These are phyloP conservation scores for Malassezia sp. DNA, from an alignment of 1,284 basidiomycete species.

Conservation along the genomic window DNA sequence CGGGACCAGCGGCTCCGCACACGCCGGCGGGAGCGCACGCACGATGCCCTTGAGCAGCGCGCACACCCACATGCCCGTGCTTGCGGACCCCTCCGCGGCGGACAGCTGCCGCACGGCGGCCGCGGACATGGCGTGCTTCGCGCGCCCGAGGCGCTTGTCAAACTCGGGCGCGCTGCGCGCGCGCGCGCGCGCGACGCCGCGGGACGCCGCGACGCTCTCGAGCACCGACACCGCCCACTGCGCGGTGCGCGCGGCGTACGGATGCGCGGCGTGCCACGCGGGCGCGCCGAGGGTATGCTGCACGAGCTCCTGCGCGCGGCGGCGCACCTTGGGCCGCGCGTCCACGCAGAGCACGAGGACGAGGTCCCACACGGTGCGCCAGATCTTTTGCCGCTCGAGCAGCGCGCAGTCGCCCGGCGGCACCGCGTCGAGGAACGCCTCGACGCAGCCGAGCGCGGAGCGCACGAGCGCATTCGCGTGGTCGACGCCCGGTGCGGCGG, in stretches of 20 bases:
- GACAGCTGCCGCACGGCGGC: slow-evolving; percentile 33
- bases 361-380: slow-evolving; percentile 51
- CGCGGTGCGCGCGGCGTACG: slow-evolving; percentile 64
- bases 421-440: slow-evolving; percentile 58
- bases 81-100: slow-evolving; percentile 27
- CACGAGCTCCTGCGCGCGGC: slow-evolving; percentile 74
- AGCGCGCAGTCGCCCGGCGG: slow-evolving; percentile 51
- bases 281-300: slow-evolving; percentile 53
- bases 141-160: slow-evolving; percentile 36
- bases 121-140: slow-evolving; percentile 30
- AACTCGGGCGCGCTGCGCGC: slow-evolving; percentile 49
- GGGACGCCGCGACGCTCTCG: slow-evolving; percentile 57
- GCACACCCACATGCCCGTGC: slow-evolving; percentile 39
- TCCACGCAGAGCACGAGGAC: slow-evolving; percentile 74
- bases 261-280: slow-evolving; percentile 55
- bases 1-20: slow-evolving; percentile 18
- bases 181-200: slow-evolving; percentile 51
- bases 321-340: slow-evolving; percentile 83
- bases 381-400: slow-evolving; percentile 27
- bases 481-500: too few species aligned
- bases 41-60: slow-evolving; percentile 35
- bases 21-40: slow-evolving; percentile 22
- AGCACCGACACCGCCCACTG: slow-evolving; percentile 67
- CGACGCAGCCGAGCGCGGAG: slow-evolving; percentile 63
- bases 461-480: slow-evolving; percentile 50